Base-by-base conservation (phyloP, 1,284 basidiomycete genomes). In the Neonothopanus nambi region DNA sequence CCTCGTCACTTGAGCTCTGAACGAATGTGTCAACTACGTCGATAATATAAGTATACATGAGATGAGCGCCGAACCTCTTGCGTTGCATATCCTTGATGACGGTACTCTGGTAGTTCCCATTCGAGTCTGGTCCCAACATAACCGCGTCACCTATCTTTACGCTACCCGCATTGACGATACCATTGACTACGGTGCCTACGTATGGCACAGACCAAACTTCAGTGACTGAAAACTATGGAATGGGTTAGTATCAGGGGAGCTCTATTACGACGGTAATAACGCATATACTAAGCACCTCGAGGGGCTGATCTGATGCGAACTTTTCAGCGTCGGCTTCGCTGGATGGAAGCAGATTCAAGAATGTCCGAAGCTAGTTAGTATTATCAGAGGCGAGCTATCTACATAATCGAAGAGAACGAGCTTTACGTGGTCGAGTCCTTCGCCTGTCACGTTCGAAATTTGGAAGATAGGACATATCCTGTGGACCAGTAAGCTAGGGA, bases 171-270 rank as follows among this genome's bases (percentile, higher is more conserved):
- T 92, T 90, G 52, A 97, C 70, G 53, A 97, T 94, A 1, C 95
- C 95, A 62, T 93, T 94, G 23, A 97, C 92, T 5, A 98, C 96
- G 1, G 95, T 96, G 33, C 96, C 95, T 2, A 96, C 93, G 61
- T 95, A 97, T 0, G 94, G 95, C 20, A 95, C 93, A 46, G 89
- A 91, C 84, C 89, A 94, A 21, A 92, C 83, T 62, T 93, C 91
- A 2, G 87, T 93, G 37, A 93, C 77, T 7, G 88, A 91, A 63
- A 85, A 92, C 87, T 91, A 59, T 17, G 17, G 26, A 43, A 49
- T n/a, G 39, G 28, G 21, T 52, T 18, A 42, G 45, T 55, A 9
- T 5, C 33, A 28, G 18, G 18, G 20, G n/a, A n/a, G 39, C 35
- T 38, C 38, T 18, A 36, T 39, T 40, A 56, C n/a, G n/a, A n/a